Evolutionary conservation across 768 basidiomycete species (phyloP), one percentile per base, ranked within the genome.

Genomic region (Dendrothele bispora): DNA sequence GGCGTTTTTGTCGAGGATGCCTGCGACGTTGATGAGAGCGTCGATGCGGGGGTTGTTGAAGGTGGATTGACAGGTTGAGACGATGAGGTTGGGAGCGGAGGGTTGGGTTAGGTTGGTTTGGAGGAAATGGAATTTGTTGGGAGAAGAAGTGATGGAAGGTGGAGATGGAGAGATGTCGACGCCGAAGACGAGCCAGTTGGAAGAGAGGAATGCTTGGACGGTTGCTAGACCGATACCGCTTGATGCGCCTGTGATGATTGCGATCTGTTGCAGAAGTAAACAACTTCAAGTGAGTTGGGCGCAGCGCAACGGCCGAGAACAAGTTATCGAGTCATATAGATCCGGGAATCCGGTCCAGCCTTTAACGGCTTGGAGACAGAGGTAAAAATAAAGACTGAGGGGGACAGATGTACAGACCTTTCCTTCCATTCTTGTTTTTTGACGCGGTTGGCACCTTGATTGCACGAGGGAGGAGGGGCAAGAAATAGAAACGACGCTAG

Each of bases 241-340:
- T 36, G 35, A 52, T 17, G 46, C 51, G n/a, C 50, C 50, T n/a
- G 50, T 51, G 8, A 46, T 44, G 40, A 51, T 51, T n/a, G 25
- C 50, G 35, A 51, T 44, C 48, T 50, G n/a, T 17, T 10, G 10
- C 17, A 17, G 30, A 17, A 32, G n/a, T 32, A 32, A 32, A 32
- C 17, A 32, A 10, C 10, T 10, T 10, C 17, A 10, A 32, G 30
- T 32, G 11, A 10, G n/a, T 32, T 32, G 30, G 30, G 30, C 30
- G 30, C 17, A 32, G 30, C n/a, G n/a, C n/a, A n/a, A n/a, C n/a
- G n/a, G n/a, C n/a, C n/a, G n/a, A n/a, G n/a, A n/a, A n/a, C n/a
- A n/a, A n/a, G n/a, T n/a, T n/a, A n/a, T n/a, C n/a, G n/a, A n/a
- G n/a, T n/a, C n/a, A n/a, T n/a, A n/a, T n/a, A n/a, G n/a, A n/a